Base-by-base conservation (phyloP, 495 filamentous ascomycete genomes). In the Daldinia loculata region DNA sequence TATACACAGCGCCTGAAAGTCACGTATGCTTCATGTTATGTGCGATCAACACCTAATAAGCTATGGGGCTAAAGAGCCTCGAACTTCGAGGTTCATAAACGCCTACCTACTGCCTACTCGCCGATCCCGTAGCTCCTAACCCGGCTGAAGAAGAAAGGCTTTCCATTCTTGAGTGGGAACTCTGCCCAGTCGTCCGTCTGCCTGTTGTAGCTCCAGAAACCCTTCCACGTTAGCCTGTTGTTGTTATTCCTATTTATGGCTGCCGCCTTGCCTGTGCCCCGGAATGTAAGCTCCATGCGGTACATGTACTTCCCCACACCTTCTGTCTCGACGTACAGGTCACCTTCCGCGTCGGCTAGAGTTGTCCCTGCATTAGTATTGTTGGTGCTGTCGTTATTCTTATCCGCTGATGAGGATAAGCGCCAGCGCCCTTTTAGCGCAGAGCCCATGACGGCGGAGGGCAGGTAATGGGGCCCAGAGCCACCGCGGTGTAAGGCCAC, bases 161-260 rank as follows among this genome's bases (percentile, higher is more conserved):
- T 90, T 75, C 93, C 91, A 78, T 97, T 92, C 77, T 89, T 91
- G 67, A 95, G 80, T 17, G 86, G 84, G 80, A 98, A 98, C 79
- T 92, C 91, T 0, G 86, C 93, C 91, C 93, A 93, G 78, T 97
- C 94, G 75, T 95, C 93, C 19, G 94, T 95, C 71, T 97, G 80
- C 73, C 84, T 85, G 74, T 97, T 96, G 71, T 95, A 96, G 79
- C 89, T 94, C 91, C 93, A 97, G 79, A 91, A 97, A 0, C 92
- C 92, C 77, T 90, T 90, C 96, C 96, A 98, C 0, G 80, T 80
- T 36, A 99, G 77, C 80, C 95, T 97, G 53, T 93, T 97, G 64
- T 94, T 95, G 19, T 92, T 97, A 65, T 94, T 95, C 17, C 83
- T 77, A 4, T 79, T 76, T 5, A 77, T 81, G 6, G 78, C 75